Conservation (phyloP, 805 yeast species). For the Wickerhamiella hasegawae region DNA sequence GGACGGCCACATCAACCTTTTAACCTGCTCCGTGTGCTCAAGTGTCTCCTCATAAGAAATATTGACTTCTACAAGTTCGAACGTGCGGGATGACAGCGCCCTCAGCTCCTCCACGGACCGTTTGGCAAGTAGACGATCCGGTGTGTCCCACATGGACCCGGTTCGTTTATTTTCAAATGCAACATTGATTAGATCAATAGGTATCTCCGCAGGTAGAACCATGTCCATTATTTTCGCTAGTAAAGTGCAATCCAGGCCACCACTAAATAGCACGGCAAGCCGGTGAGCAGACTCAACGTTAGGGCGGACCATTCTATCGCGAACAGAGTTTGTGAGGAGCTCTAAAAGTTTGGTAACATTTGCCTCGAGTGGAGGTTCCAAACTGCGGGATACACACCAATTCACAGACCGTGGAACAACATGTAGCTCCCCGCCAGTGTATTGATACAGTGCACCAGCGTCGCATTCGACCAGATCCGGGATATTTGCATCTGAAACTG, state of each 20-base stretch:
- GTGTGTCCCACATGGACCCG: conserved; percentile 37
- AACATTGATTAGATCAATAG: conserved; percentile 72
- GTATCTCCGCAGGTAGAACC: conserved; percentile 11
- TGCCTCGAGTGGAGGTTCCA: neutral
- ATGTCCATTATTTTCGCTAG: conserved; percentile 33
- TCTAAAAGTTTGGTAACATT: neutral
- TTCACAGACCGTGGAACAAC: neutral
- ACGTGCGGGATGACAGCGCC: conserved; percentile 23
- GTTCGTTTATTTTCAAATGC: conserved; percentile 86
- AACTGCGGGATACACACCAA: neutral
- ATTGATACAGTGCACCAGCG: conserved; percentile 11
- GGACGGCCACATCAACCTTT: conserved; percentile 61
- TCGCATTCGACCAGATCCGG: conserved; percentile 12
- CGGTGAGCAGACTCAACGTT: conserved; percentile 12
- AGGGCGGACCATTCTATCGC: conserved; percentile 7
- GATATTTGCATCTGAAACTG: conserved; percentile 7
- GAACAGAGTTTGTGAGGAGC: conserved; percentile 8
- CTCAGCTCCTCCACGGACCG: conserved; percentile 39
- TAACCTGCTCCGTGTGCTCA: conserved; percentile 34
- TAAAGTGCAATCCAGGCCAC: conserved; percentile 88
- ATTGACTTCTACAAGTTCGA: conserved; percentile 49
- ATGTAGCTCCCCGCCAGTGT: neutral
- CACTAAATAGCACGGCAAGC: conserved; percentile 65
- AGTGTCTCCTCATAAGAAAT: conserved; percentile 56
- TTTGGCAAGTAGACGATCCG: conserved; percentile 68